Conservation (phyloP, 208 protist species). For the Crithidia sp. region DNA sequence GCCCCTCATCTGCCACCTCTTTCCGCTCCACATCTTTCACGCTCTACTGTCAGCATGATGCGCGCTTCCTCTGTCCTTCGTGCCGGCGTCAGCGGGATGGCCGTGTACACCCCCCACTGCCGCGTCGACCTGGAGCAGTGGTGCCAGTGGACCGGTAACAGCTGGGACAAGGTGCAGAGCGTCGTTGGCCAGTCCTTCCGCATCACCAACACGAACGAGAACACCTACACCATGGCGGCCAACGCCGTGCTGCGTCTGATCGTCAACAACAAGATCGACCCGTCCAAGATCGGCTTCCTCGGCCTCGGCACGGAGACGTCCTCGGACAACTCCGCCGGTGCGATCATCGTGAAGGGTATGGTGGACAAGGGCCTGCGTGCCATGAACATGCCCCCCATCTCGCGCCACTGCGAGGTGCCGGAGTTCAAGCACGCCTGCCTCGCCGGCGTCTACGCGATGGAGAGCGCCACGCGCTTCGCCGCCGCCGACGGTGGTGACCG, state of each 20-base stretch:
- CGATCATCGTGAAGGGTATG: constrained; percentile 93
- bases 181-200: constrained; percentile 91
- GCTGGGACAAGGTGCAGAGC: constrained; percentile 88
- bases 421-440: constrained; percentile 95
- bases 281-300: constrained; percentile 83
- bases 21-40: constrained; percentile 1
- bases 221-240: constrained; percentile 93
- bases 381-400: constrained; percentile 71
- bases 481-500: constrained; percentile 65
- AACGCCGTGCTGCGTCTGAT: constrained; percentile 90
- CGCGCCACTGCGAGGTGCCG: constrained; percentile 89
- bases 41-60: constrained; percentile 41
- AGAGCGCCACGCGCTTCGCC: constrained; percentile 81
- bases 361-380: constrained; percentile 82
- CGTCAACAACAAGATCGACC: constrained; percentile 87
- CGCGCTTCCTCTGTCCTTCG: constrained; percentile 47
- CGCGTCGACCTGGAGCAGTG: constrained; percentile 86
- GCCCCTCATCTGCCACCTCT: background rate
- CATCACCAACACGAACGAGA: constrained; percentile 84
- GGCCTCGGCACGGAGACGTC: constrained; percentile 90
- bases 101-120: constrained; percentile 85
- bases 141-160: constrained; percentile 91
- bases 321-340: constrained; percentile 89
- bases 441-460: constrained; percentile 88
- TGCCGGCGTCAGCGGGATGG: constrained; percentile 86